Evolutionary conservation across 2,329 filamentous ascomycete genomes (phyloP).

Genomic region (Stachybotrys elegans): DNA sequence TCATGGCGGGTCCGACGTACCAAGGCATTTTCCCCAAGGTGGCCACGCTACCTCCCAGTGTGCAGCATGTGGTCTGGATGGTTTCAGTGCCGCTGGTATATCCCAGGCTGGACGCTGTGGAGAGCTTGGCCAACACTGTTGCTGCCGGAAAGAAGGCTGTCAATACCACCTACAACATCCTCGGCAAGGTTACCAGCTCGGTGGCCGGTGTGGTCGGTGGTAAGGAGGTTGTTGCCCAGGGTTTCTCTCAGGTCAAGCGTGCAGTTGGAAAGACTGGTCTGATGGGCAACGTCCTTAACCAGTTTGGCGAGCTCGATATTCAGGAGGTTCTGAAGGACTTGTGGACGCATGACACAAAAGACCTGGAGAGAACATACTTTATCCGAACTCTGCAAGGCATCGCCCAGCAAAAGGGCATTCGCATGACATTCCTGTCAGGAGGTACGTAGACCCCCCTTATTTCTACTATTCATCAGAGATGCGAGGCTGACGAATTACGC

Average conservation of each 20-base stretch:
- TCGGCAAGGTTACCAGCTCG: conserved; percentile 91
- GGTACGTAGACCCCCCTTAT: conserved; percentile 39
- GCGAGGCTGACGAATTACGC: conserved; percentile 15
- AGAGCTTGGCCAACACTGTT: conserved; percentile 85
- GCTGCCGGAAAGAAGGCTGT: conserved; percentile 95
- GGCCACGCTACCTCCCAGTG: conserved; percentile 80
- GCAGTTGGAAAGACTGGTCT: conserved; percentile 92
- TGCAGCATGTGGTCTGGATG: conserved; percentile 98
- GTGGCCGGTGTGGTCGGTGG: conserved; percentile 94
- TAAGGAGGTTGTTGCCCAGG: conserved; percentile 85
- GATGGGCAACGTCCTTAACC: conserved; percentile 93
- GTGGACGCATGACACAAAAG: conserved; percentile 98
- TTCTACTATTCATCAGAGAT: conserved; percentile 2
- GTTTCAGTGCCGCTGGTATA: conserved; percentile 87
- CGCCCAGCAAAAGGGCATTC: conserved; percentile 86
- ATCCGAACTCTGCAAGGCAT: conserved; percentile 95
- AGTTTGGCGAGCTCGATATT: conserved; percentile 93
- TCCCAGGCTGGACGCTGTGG: conserved; percentile 83
- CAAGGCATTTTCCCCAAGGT: conserved; percentile 97
- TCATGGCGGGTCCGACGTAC: conserved; percentile 94
- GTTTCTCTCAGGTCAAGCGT: conserved; percentile 93
- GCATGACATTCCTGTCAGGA: conserved; percentile 95
- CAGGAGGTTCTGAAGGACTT: conserved; percentile 92
- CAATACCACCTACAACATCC: conserved; percentile 91
- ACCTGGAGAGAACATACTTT: conserved; percentile 92